Evolutionary conservation across 148 eudicot species (phyloP), one percentile per base, ranked within the genome.

Genomic region (Persicaria tinctoria): DNA sequence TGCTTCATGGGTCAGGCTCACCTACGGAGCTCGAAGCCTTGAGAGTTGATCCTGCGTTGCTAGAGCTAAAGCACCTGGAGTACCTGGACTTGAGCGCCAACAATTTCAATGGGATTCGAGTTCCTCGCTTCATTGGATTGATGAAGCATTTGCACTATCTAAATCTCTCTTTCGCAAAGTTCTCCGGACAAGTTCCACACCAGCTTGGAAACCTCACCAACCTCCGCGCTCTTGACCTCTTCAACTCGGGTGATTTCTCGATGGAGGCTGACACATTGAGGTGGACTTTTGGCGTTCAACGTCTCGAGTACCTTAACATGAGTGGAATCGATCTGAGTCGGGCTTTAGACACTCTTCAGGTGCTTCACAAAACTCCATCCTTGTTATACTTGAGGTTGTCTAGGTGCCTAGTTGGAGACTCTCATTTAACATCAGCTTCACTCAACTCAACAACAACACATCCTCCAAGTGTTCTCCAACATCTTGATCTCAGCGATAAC

Each of bases 81-180:
- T 46, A 78, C 81, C 71, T 82, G 45, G 75, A 78, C 75, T 57
- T 78, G 64, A 76, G 75, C 0, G 68, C 81, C 2, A 78, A 71
- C 20, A 13, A 74, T 53, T 86, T 86, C 23, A 38, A 54, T 14
- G 12, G 3, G 18, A 76, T 78, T 44, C 48, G 13, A 53, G 78
- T 86, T 1, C 88, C 88, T 5, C 41, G 38, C 17, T 86, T 79
- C 55, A 73, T 83, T 8, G 89, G 86, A 5, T 77, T 80, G 1
- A 63, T 86, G 80, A 82, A 82, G 74, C 72, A 57, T 4, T 63
- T 86, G n/a, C 70, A 77, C 20, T 68, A 82, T 68, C 79, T 86
- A 17, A 59, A 72, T 75, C 82, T 86, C 54, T 80, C 80, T 2
- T 0, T 0, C 0, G 62, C 79, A 45, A 8, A 10, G 50, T 82